Evolutionary conservation across 1,284 basidiomycete genomes (phyloP), one percentile per base, ranked within the genome.

Genomic region (Gymnopus androsaceus): DNA sequence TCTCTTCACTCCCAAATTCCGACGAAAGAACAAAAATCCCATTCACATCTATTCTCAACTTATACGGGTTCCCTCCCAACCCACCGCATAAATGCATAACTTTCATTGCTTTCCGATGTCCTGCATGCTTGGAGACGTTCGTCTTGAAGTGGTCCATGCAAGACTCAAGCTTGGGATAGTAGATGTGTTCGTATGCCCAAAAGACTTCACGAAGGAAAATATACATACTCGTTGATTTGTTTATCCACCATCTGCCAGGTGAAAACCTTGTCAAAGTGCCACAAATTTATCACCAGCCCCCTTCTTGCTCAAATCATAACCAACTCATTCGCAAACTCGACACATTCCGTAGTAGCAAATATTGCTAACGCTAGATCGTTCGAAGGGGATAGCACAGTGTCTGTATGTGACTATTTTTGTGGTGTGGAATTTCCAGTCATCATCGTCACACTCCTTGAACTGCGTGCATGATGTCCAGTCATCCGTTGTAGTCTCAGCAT

Each of bases 171-270:
- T 53, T 37, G 4, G 28, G 31, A n/a, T 27, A 12, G 12, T 27
- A 27, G 12, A 48, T 2, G 6, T 56, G 57, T 38, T 63, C 61
- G 34, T 56, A 63, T 33, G 59, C 55, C 47, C 60, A 57, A 1
- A 61, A 46, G 0, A 54, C 49, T 47, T 63, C 61, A 38, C 51
- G 60, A 25, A 21, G 3, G 7, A 48, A 21, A 17, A n/a, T n/a
- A 33, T 4, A 49, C 61, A 9, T 30, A 61, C 61, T 63, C 62
- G 42, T 63, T 60, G n/a, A 59, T 61, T 3, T 54, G 51, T 12
- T 60, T 50, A 52, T 61, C 60, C n/a, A 63, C 41, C 55, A 61
- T 59, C 55, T 63, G 60, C 61, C 61, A 63, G 50, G 58, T 61
- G 12, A 59, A 11, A 9, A 60, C 44, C 2, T 36, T 49, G 14